Evolutionary conservation across 495 filamentous ascomycete species (phyloP).

Genomic region (Saxophila tyrrhenica): DNA sequence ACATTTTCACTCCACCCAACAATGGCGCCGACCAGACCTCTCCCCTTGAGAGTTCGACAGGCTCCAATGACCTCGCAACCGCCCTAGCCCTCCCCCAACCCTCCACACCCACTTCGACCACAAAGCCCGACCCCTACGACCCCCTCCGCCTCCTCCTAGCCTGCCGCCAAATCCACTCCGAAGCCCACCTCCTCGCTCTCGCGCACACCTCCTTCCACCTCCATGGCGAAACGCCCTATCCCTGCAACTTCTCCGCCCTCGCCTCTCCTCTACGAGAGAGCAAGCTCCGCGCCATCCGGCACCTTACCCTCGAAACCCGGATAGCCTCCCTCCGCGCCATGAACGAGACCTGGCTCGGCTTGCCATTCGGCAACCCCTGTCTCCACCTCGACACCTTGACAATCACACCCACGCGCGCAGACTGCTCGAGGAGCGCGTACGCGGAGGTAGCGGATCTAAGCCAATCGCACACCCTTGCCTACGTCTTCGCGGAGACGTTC

Average conservation of each 20-base stretch:
- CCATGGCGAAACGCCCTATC: neutral
- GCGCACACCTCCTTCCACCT: conserved; percentile 15
- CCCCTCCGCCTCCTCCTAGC: conserved; percentile 44
- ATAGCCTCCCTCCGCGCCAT: conserved; percentile 17
- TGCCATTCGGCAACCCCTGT: conserved; percentile 13
- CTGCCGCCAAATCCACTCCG: conserved; percentile 87
- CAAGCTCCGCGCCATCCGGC: conserved; percentile 12
- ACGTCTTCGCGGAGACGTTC: conserved; percentile 19
- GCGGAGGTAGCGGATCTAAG: conserved; percentile 18
- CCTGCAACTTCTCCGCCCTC: conserved; percentile 4
- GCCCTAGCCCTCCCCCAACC: neutral
- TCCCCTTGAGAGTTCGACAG: neutral
- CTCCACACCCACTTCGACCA: neutral
- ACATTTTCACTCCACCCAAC: conserved; percentile 6
- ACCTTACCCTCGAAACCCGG: conserved; percentile 13
- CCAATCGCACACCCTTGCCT: conserved; percentile 20
- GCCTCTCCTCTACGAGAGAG: neutral
- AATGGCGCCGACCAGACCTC: neutral
- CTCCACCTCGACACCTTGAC: conserved; percentile 16
- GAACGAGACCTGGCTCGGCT: conserved; percentile 17
- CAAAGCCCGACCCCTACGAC: neutral
- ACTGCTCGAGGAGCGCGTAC: conserved; percentile 8
- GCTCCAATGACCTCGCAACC: neutral
- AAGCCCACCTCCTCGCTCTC: conserved; percentile 35
- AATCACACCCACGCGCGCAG: conserved; percentile 13